Conservation (phyloP, 768 basidiomycete genomes). For the Suillus subalutaceus region DNA sequence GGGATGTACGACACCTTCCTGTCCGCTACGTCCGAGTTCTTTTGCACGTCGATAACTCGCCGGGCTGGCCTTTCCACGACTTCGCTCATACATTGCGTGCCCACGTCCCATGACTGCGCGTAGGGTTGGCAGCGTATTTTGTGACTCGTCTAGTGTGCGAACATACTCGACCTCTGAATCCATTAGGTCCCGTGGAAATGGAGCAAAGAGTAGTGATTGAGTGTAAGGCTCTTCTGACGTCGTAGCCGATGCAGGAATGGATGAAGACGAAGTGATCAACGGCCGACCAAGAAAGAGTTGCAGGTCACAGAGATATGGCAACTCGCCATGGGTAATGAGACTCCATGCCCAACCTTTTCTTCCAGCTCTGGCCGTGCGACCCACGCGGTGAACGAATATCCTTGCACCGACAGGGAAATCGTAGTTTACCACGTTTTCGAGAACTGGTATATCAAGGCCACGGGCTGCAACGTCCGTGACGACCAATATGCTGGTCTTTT, state of each 20-base stretch:
- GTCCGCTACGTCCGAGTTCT: slow-evolving; percentile 68
- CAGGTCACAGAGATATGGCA: slow-evolving; percentile 90
- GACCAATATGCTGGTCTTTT: slow-evolving; percentile 80
- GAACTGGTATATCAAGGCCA: slow-evolving; percentile 95
- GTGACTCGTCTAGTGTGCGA: slow-evolving; percentile 60
- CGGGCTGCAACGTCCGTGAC: slow-evolving; percentile 99
- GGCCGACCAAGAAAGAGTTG: slow-evolving; percentile 91
- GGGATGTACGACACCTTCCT: slow-evolving; percentile 70
- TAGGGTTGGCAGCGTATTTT: slow-evolving; percentile 65
- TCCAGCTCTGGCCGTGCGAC: slow-evolving; percentile 94
- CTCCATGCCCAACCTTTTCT: slow-evolving; percentile 97
- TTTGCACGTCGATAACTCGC: slow-evolving; percentile 90
- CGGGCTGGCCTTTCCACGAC: slow-evolving; percentile 85
- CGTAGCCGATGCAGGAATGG: slow-evolving; percentile 34
- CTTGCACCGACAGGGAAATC: slow-evolving; percentile 95
- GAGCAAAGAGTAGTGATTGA: slow-evolving; percentile 76
- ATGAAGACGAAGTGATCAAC: slow-evolving; percentile 47
- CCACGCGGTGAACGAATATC: slow-evolving; percentile 96
- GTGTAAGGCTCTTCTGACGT: slow-evolving; percentile 66
- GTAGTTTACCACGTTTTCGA: slow-evolving; percentile 97
- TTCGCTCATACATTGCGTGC: slow-evolving; percentile 92
- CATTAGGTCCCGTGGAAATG: slow-evolving; percentile 75
- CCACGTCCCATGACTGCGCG: slow-evolving; percentile 87
- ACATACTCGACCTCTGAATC: slow-evolving; percentile 88
- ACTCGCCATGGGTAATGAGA: slow-evolving; percentile 81